A percentile compares a stretch with the other conserved stretches of the same genome.
phyloP scores from a whole-genome alignment of 345 rosid species.

The Draba incana region DNA sequence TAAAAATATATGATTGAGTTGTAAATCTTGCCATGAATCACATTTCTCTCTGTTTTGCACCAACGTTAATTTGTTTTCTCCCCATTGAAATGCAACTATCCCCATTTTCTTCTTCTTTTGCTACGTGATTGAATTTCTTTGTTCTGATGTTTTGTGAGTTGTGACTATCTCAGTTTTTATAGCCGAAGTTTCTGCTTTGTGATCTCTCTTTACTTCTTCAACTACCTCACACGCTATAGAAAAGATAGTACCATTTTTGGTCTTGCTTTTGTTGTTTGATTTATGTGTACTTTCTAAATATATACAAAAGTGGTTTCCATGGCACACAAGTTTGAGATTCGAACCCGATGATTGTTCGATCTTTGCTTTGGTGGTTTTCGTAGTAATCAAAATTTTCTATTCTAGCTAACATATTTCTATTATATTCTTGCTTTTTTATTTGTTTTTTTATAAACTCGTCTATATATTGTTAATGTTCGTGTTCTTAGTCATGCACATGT shows the following conservation, averaged over 20 bases:
- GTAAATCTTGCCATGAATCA: constrained; percentile 6
- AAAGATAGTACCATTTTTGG: background rate
- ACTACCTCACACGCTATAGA: background rate
- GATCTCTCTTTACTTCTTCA: background rate
- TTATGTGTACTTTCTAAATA: background rate
- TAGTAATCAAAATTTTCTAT: too few species aligned
- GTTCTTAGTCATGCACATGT: too few species aligned
- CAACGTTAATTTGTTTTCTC: background rate
- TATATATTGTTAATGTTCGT: too few species aligned
- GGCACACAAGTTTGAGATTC: background rate
- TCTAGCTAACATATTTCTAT: too few species aligned
- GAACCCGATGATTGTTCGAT: background rate
- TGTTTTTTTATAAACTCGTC: too few species aligned
- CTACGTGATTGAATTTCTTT: background rate
- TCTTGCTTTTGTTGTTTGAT: background rate
- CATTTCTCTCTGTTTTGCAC: constrained; percentile 1
- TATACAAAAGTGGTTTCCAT: background rate
- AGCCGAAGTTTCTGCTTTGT: background rate
- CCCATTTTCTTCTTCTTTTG: constrained; percentile 1
- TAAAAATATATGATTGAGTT: background rate
- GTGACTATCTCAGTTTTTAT: background rate
- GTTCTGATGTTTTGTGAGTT: background rate
- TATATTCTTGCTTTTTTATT: too few species aligned
- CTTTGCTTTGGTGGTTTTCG: background rate
- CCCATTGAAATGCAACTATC: constrained; percentile 8